A percentile compares a stretch with the other conserved stretches of the same genome.
phyloP scores from a whole-genome alignment of 2,329 filamentous ascomycete species.

The Passalora sequoiae region DNA sequence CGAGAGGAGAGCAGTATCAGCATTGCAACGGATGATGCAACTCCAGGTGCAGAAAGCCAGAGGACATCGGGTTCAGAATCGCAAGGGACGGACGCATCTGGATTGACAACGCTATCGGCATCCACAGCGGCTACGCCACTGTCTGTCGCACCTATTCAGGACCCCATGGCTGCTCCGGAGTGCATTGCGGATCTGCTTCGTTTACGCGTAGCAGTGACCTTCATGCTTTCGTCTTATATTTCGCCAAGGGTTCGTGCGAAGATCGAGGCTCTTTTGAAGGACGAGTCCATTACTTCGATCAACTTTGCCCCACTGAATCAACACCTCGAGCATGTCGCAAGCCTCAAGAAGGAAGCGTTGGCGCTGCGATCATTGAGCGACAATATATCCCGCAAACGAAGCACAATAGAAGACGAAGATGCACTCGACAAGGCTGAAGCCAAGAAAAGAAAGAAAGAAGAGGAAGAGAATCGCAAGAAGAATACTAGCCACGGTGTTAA shows the following conservation, averaged over 20 bases:
- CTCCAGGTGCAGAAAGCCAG: conserved; percentile 15
- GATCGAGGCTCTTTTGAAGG: conserved; percentile 45
- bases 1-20: conserved; percentile 48
- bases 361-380: conserved; percentile 63
- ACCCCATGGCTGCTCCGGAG: conserved; percentile 5
- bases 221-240: conserved; percentile 60
- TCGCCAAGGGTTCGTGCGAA: conserved; percentile 40
- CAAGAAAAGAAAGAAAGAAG: conserved; percentile 80
- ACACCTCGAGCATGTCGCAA: conserved; percentile 62
- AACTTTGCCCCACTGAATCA: conserved; percentile 68
- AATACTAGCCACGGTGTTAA: conserved; percentile 70
- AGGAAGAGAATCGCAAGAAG: conserved; percentile 83
- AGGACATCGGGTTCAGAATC: conserved; percentile 10
- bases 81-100: conserved; percentile 29
- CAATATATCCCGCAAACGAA: conserved; percentile 63
- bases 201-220: conserved; percentile 59
- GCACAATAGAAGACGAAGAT: conserved; percentile 56
- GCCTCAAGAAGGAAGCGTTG: conserved; percentile 65
- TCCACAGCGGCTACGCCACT: conserved; percentile 27
- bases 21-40: conserved; percentile 25
- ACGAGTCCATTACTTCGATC: conserved; percentile 29
- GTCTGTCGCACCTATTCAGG: conserved; percentile 29
- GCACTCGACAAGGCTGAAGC: conserved; percentile 58
- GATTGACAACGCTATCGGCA: conserved; percentile 14
- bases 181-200: conserved; percentile 58